Conservation (phyloP, 345 rosid genomes). For the Fremontodendron californicum region DNA sequence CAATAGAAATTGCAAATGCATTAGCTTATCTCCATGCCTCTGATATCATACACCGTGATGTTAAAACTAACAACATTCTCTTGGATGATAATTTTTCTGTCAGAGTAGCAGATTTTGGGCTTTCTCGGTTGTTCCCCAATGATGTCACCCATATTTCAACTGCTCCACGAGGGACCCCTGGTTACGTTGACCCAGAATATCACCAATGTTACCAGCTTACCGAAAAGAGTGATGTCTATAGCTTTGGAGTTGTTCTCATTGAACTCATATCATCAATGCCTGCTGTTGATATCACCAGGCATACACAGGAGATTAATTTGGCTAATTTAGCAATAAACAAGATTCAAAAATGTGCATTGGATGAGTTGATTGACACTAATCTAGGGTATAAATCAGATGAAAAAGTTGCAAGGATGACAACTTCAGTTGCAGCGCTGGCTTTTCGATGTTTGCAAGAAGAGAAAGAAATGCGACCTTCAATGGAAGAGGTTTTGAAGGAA, state of each 20-base stretch:
- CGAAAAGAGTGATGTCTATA: slow-evolving; percentile 62
- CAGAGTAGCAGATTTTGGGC: slow-evolving; percentile 68
- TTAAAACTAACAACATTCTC: slow-evolving; percentile 66
- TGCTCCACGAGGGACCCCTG: slow-evolving; percentile 70
- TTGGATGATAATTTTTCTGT: slow-evolving; percentile 49
- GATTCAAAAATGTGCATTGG: slow-evolving; percentile 36
- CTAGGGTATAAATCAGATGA: slow-evolving; percentile 42
- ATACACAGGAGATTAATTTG: slow-evolving; percentile 50
- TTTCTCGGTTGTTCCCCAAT: slow-evolving; percentile 48
- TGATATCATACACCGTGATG: slow-evolving; percentile 53
- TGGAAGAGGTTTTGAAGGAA: slow-evolving; percentile 46
- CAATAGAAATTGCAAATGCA: slow-evolving; percentile 58
- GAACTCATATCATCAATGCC: slow-evolving; percentile 65
- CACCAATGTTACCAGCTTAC: slow-evolving; percentile 57
- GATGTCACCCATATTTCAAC: slow-evolving; percentile 65
- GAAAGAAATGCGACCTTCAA: slow-evolving; percentile 48
- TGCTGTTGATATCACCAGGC: slow-evolving; percentile 54
- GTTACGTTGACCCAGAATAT: slow-evolving; percentile 68
- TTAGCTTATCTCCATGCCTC: slow-evolving; percentile 64
- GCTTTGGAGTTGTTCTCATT: slow-evolving; percentile 64
- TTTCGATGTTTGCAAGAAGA: slow-evolving; percentile 60
- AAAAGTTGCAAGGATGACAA: slow-evolving; percentile 39
- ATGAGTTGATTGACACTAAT: slow-evolving; percentile 50
- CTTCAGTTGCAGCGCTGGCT: slow-evolving; percentile 54
- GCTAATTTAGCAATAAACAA: slow-evolving; percentile 53